These are phyloP conservation scores for Phaeolepiota aurea DNA, from an alignment of 768 basidiomycete genomes.

Conservation along the genomic window DNA sequence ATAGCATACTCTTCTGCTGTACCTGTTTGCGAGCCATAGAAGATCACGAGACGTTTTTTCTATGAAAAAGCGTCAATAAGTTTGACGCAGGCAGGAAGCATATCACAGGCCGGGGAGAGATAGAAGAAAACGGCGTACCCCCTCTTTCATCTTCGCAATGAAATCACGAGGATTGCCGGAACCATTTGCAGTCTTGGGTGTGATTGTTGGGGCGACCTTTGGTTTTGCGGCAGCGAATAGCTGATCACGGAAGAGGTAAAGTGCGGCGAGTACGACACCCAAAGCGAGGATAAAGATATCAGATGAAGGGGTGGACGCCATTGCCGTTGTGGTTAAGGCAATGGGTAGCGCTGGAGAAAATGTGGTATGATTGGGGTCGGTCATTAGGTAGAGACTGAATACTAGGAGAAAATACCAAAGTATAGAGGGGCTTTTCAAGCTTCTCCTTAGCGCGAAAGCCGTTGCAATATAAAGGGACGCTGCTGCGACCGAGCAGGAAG, in stretches of 20 bases:
- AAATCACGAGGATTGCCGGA: slow-evolving; percentile 91
- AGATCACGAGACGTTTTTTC: slow-evolving; percentile 96
- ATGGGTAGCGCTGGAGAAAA: slow-evolving; percentile 30
- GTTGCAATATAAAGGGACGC: not conserved
- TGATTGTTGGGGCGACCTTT: slow-evolving; percentile 37
- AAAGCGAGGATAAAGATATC: slow-evolving; percentile 67
- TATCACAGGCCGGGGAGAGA: slow-evolving; percentile 2
- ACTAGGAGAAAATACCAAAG: slow-evolving; percentile 13
- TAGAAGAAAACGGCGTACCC: slow-evolving; percentile 44
- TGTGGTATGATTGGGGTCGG: slow-evolving; percentile 26
- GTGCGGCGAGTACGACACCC: slow-evolving; percentile 66
- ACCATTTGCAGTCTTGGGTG: slow-evolving; percentile 49
- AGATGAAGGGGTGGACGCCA: slow-evolving; percentile 58
- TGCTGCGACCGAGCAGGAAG: not conserved
- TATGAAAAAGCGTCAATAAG: slow-evolving; percentile 20
- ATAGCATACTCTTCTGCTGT: slow-evolving; percentile 98
- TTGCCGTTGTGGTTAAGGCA: slow-evolving; percentile 24
- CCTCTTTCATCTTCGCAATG: slow-evolving; percentile 88
- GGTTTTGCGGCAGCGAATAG: slow-evolving; percentile 63
- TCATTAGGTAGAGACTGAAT: slow-evolving; percentile 16
- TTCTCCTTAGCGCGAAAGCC: too few species aligned
- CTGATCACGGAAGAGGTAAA: slow-evolving; percentile 81
- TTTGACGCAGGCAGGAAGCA: slow-evolving; percentile 4
- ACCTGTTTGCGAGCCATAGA: slow-evolving; percentile 97
- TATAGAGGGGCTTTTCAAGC: too few species aligned